Evolutionary conservation across 192 early-diverging fungal genomes (phyloP), one percentile per base, ranked within the genome.

Genomic region (Funneliformis geosporum): DNA sequence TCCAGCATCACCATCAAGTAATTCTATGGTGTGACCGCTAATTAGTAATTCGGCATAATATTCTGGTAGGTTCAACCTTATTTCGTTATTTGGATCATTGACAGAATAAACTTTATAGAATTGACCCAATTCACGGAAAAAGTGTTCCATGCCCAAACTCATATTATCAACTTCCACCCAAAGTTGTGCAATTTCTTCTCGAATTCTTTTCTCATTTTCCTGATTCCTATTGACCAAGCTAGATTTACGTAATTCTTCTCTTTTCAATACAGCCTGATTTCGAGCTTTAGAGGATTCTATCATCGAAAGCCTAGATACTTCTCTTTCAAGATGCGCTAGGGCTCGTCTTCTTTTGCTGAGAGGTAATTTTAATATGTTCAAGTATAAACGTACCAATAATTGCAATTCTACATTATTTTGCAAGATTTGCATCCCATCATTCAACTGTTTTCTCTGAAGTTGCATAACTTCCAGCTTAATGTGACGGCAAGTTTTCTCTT

Each of bases 1-100:
- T 42, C 78, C 46, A 16, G 78, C 65, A 50, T 79, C 78, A 23
- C 78, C 78, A 79, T 79, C 43, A 70, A 79, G 78, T 40, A 79
- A 71, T 67, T 79, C 78, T 40, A 79, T 79, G 18, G 78, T 43
- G 46, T 79, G 66, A 28, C 66, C 78, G 50, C 28, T 14, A 64
- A 78, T 78, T 5, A 78, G 42, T 46, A 78, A 23, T 59, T 78
- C 40, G 16, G 76, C 78, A 38, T 70, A 79, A 60, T 23, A 21
- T 70, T 79, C 64, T 23, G 78, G 66, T 16, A 79, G 12, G 8
- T 70, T 44, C 47, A 70, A 62, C 11, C 66, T 16, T 47, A 67
- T 79, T 50, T 70, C 25, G 1, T 5, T 43, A 6, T 39, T 33
- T 50, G 4, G 23, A 33, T 50, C 47, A 33, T 33, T 39, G 11